Percentiles rank a stretch among this genome's conserved stretches.
These are phyloP conservation scores for Syzygium jambos DNA, from an alignment of 345 rosid species.

Conservation along the genomic window DNA sequence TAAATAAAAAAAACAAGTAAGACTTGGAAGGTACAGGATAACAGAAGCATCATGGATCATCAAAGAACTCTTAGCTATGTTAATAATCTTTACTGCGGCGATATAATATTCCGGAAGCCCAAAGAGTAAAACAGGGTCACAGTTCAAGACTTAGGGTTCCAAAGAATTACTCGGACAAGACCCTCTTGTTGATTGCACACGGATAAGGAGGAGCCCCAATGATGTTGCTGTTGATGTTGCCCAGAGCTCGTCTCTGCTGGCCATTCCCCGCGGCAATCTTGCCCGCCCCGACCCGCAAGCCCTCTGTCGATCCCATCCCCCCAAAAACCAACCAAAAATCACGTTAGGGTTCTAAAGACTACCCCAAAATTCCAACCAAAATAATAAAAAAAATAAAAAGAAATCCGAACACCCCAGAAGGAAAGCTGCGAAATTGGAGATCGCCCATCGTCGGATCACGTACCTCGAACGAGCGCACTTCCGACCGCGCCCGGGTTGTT, in stretches of 20 bases:
- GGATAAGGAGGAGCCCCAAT: constrained; percentile 56
- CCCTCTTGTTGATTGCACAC: constrained; percentile 59
- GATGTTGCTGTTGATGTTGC: constrained; percentile 58
- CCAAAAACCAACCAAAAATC: neutral
- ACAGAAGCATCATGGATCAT: neutral
- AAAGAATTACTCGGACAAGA: constrained; percentile 42
- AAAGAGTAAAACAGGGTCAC: neutral
- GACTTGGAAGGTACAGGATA: neutral
- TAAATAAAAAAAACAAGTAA: neutral
- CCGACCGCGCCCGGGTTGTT: constrained; percentile 67
- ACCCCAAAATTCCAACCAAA: neutral
- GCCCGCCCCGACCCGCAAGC: constrained; percentile 42
- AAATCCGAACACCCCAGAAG: constrained; percentile 4
- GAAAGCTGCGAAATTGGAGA: neutral
- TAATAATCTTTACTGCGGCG: neutral
- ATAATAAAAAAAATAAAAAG: neutral
- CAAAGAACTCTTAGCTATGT: neutral
- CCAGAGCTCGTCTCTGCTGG: constrained; percentile 65
- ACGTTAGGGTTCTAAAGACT: neutral
- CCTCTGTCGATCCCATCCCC: constrained; percentile 26
- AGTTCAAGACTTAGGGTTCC: neutral
- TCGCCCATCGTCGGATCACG: neutral
- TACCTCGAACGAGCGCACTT: constrained; percentile 43
- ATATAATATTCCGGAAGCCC: neutral
- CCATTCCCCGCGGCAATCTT: constrained; percentile 37